These are phyloP conservation scores for Paraconiothyrium brasiliense DNA, from an alignment of 2,329 filamentous ascomycete species.

Conservation along the genomic window DNA sequence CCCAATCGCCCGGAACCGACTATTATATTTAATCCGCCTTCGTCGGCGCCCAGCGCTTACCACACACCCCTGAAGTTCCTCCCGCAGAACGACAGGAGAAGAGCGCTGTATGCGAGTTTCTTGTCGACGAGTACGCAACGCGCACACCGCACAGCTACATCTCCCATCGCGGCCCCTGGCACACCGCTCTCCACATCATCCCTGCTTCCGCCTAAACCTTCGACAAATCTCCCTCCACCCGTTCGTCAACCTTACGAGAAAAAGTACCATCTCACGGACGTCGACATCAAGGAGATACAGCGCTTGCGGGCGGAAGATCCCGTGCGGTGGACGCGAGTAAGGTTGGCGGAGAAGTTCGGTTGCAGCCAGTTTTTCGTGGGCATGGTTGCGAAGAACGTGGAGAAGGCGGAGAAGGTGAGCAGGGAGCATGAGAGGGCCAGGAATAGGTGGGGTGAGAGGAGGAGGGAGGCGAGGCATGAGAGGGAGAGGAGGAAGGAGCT, in stretches of 20 bases:
- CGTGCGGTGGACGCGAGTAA: slow-evolving; percentile 66
- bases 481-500: slow-evolving; percentile 66
- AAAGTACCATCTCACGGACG: slow-evolving; percentile 67
- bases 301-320: slow-evolving; percentile 64
- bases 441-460: slow-evolving; percentile 69
- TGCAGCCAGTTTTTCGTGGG: slow-evolving; percentile 71
- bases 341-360: slow-evolving; percentile 69
- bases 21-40: slow-evolving; percentile 70
- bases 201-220: slow-evolving; percentile 35
- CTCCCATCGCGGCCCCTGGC: slow-evolving; percentile 39
- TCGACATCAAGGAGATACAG: slow-evolving; percentile 68
- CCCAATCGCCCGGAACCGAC: slow-evolving; percentile 38
- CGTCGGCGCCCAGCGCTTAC: slow-evolving; percentile 69
- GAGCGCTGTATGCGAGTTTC: slow-evolving; percentile 55
- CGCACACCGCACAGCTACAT: slow-evolving; percentile 32
- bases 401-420: slow-evolving; percentile 53
- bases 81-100: slow-evolving; percentile 65
- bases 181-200: slow-evolving; percentile 37
- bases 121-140: slow-evolving; percentile 32
- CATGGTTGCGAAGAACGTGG: slow-evolving; percentile 61
- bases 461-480: slow-evolving; percentile 66
- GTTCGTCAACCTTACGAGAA: slow-evolving; percentile 63
- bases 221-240: slow-evolving; percentile 56
- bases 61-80: slow-evolving; percentile 73
- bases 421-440: slow-evolving; percentile 64